Evolutionary conservation across 805 yeast genomes (phyloP), one percentile per base, ranked within the genome.

Genomic region (Barnettozyma wickerhamii): DNA sequence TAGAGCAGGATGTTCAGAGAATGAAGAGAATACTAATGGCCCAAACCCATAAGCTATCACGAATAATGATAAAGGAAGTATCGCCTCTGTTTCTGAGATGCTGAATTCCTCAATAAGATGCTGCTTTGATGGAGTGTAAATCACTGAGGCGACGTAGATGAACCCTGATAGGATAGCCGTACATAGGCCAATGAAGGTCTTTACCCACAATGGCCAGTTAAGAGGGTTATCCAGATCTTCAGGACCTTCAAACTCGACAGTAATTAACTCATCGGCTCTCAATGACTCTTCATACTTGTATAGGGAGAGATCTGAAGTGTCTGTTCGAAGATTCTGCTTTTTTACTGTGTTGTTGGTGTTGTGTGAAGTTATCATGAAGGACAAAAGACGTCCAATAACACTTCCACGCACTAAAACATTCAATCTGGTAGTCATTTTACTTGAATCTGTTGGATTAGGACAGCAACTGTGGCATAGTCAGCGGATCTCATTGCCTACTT

Each of bases 31-130:
- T 2, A 77, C 46, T 64, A 79, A 63, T 2, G 83, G 83, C 1
- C 83, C 83, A 15, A 77, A 37, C 38, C 80, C 84, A 51, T 79
- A 78, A 9, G 84, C 85, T 21, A 77, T 49, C 7, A 79, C 79
- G 47, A 72, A 80, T 29, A 77, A 46, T 0, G 81, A 61, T 49
- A 80, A 63, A 3, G 80, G 78, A 27, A 80, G 60, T 1, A 71
- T 61, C 0, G 78, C 77, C 5, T 66, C 65, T 6, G 67, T 70
- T 24, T 59, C 58, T 13, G 71, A 61, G 5, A 73, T 67, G n/a
- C 59, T 46, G 49, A 76, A 75, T 33, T 75, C 72, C 20, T 58
- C 57, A 57, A 63, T 66, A 20, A 79, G 53, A n/a, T 64, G 58
- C 15, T 55, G 62, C 24, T 69, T 60, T 17, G 77, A 75, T 0